A percentile compares a stretch with the other conserved stretches of the same genome.
Conservation (phyloP, 192 early-diverging fungal species). For the Thoreauomyces humboldtii region DNA sequence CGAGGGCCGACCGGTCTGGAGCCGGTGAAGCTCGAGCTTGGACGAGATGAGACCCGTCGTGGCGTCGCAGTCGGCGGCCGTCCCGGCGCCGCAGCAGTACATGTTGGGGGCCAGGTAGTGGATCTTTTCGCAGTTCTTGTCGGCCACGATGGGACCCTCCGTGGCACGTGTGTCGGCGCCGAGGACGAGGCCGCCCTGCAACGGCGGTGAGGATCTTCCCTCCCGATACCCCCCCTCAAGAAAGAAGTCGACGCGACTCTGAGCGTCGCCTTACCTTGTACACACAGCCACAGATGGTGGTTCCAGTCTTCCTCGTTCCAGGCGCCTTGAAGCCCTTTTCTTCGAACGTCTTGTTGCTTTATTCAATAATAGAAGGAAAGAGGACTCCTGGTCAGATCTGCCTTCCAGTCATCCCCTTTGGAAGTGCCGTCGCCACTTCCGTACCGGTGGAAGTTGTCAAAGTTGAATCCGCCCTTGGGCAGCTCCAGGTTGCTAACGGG, state of each 20-base stretch:
- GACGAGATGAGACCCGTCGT: constrained; percentile 90
- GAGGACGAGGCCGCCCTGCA: constrained; percentile 84
- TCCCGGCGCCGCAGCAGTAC: constrained; percentile 97
- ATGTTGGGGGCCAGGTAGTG: constrained; percentile 98
- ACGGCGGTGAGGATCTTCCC: too few species aligned
- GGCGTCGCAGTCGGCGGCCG: constrained; percentile 98
- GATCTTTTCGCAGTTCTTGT: constrained; percentile 99
- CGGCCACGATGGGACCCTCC: constrained; percentile 89
- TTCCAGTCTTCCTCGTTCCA: constrained; percentile 90
- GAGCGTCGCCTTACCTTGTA: constrained; percentile 80
- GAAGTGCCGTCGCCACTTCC: not conserved
- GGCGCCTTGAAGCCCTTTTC: constrained; percentile 77
- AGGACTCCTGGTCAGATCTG: not conserved
- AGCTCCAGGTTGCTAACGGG: constrained; percentile 11
- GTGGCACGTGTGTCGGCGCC: constrained; percentile 98
- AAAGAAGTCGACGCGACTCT: too few species aligned
- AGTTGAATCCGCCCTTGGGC: constrained; percentile 75
- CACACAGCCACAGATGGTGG: constrained; percentile 92
- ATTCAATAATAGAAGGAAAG: not conserved
- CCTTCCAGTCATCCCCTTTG: not conserved
- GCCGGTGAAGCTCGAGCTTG: constrained; percentile 89
- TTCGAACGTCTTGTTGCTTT: constrained; percentile 76
- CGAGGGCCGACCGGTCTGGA: constrained; percentile 83
- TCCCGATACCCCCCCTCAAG: too few species aligned
- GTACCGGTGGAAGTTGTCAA: constrained; percentile 81